Conservation (phyloP, 176 grass and related monocot species). For the bread wheat (Triticum aestivum) region DNA sequence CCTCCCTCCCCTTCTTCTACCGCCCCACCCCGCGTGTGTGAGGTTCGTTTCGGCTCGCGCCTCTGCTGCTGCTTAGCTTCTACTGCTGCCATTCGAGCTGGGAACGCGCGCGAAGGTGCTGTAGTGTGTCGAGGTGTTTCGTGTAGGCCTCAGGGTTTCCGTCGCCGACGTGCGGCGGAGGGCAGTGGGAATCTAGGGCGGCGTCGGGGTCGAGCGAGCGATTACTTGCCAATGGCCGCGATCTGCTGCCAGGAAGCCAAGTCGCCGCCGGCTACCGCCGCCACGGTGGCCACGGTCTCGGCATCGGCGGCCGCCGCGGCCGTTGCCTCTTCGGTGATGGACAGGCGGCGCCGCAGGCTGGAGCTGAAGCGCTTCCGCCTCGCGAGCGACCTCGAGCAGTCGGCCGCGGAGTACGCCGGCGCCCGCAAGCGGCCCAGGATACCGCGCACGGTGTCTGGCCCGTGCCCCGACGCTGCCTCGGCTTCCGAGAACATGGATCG, state of each 20-base stretch:
- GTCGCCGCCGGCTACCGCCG: slow-evolving; percentile 38
- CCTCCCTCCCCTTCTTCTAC: slow-evolving; percentile 28
- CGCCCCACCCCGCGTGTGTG: slow-evolving; percentile 5
- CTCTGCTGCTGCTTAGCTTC: slow-evolving; percentile 3
- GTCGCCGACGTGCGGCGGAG: slow-evolving; percentile 18
- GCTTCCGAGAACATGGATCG: background rate
- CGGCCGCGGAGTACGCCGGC: slow-evolving; percentile 25
- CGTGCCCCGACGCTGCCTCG: background rate
- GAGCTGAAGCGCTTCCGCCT: slow-evolving; percentile 41
- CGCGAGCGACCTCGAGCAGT: slow-evolving; percentile 33
- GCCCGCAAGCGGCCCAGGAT: slow-evolving; percentile 34
- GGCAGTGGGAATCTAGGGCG: background rate
- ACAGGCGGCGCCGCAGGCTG: slow-evolving; percentile 47
- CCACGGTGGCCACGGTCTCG: slow-evolving; percentile 26
- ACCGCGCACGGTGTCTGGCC: slow-evolving; percentile 19
- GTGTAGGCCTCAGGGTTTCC: background rate
- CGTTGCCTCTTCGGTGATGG: slow-evolving; percentile 37
- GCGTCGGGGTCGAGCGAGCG: background rate
- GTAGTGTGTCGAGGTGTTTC: background rate
- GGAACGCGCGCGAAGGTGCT: background rate
- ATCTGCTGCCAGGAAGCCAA: slow-evolving; percentile 68
- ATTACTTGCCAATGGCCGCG: slow-evolving; percentile 47
- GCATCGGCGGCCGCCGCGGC: slow-evolving; percentile 11
- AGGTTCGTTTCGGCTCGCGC: slow-evolving; percentile 25
- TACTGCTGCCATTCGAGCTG: background rate